These are phyloP conservation scores for Lantana camara DNA, from an alignment of 257 asterid genomes.

Conservation along the genomic window DNA sequence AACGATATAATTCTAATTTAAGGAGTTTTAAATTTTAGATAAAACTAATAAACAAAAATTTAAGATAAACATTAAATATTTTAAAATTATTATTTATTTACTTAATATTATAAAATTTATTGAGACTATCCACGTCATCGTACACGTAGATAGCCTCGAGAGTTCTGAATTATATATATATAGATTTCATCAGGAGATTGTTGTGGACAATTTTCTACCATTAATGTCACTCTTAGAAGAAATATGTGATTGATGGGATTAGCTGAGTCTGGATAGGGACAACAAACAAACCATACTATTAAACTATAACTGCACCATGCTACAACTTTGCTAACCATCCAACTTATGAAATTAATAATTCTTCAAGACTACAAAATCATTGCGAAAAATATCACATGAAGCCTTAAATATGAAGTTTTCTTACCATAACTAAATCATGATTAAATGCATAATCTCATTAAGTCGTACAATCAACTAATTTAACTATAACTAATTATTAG, in stretches of 20 bases:
- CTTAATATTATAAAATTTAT: no score
- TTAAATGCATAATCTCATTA: no score
- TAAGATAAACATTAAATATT: no score
- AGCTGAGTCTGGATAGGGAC: constrained; percentile 2
- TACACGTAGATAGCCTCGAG: no score
- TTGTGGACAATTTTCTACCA: background rate
- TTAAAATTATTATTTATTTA: no score
- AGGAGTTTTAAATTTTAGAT: no score
- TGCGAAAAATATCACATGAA: background rate
- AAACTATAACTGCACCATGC: constrained; percentile 21
- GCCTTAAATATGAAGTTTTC: constrained; percentile 2
- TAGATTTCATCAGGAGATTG: background rate
- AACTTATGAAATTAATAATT: background rate
- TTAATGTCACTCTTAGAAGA: background rate
- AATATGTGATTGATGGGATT: constrained; percentile 22
- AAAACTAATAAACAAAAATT: no score
- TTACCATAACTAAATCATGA: background rate
- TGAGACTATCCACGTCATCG: no score
- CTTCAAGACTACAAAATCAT: background rate
- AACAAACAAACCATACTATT: constrained; percentile 12
- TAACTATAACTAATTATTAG: no score
- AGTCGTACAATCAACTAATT: background rate
- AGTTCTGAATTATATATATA: no score
- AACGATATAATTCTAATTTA: no score
- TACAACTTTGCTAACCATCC: background rate